Base-by-base conservation (phyloP, 352 stramenopile species). In the Pythium brassicae region DNA sequence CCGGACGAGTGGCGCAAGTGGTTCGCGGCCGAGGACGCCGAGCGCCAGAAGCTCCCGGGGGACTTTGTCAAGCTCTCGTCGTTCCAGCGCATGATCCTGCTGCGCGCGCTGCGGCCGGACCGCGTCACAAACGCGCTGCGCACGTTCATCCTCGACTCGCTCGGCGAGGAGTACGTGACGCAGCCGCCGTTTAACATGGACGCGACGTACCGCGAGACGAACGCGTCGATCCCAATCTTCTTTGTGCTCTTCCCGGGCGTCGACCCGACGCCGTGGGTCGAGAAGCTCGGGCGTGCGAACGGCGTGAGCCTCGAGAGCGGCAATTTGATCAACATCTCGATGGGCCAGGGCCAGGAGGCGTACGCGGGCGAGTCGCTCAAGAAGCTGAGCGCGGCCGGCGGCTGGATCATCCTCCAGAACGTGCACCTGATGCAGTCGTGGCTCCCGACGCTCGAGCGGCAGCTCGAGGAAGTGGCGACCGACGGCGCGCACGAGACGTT, bases 241-340 rank as follows among this genome's bases (percentile, higher is more conserved):
- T 98, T 98, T 51, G 93, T 98, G 53, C 69, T 98, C 11, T 98
- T 98, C 62, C 89, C 93, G 12, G 94, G 94, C 55, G 92, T 98
- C 10, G 94, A 98, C 57, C 92, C 94, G 4, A 98, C 94, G 11
- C 89, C 90, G 44, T 98, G 91, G 93, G 93, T 98, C 22, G 93
- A 98, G 58, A 90, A 87, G 27, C 77, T 98, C 20, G 93, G 92
- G 5, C 72, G 69, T 47, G 69, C 78, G 7, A 91, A 91, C 46
- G 88, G 83, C n/a, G 92, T 98, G 32, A 96, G 84, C 47, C 57
- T 90, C 6, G 94, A 98, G 54, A 94, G 92, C 55, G 87, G 93
- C 60, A 98, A 97, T 49, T 98, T 98, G 48, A 95, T 98, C 66
- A 98, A 98, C 66, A 98, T 97, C 71, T 92, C 91, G 6, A 95